Conservation (phyloP, 768 basidiomycete species). For the Termitomyces titanicus region DNA sequence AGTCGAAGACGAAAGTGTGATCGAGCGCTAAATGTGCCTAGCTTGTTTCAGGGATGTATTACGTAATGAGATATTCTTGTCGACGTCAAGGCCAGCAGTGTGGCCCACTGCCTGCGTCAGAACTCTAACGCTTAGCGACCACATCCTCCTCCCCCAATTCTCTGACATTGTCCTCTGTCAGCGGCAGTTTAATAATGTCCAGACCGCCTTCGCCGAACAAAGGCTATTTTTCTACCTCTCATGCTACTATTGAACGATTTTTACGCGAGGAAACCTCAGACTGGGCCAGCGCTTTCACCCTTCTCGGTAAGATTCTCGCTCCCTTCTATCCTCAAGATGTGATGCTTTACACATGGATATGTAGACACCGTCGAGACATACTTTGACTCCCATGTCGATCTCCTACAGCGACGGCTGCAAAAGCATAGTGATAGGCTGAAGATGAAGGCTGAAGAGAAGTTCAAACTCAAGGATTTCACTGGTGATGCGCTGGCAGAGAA, state of each 20-base stretch:
- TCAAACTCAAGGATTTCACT: conserved; percentile 63
- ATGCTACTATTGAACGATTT: conserved; percentile 62
- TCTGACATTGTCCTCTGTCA: conserved; percentile 2
- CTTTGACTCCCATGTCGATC: conserved; percentile 86
- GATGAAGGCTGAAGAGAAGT: conserved; percentile 74
- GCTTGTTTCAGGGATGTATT: conserved; percentile 12
- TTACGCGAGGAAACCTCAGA: conserved; percentile 72
- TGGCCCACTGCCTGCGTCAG: conserved; percentile 1
- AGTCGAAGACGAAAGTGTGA: neutral
- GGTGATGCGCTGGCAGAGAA: conserved; percentile 71
- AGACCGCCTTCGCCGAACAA: conserved; percentile 43
- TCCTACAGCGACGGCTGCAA: conserved; percentile 79
- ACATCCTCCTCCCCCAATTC: neutral
- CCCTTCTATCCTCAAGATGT: conserved; percentile 17
- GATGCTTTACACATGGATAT: conserved; percentile 16
- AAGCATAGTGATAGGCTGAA: conserved; percentile 85
- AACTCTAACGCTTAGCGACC: neutral
- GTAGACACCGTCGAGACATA: conserved; percentile 93
- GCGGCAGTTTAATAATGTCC: conserved; percentile 26
- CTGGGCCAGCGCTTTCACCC: conserved; percentile 78
- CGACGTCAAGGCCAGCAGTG: neutral
- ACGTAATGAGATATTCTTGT: conserved; percentile 7
- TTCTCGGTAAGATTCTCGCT: conserved; percentile 57
- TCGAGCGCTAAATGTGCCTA: conserved; percentile 1
- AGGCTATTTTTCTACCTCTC: conserved; percentile 55